Conservation (phyloP, 306 rosid genomes). For the Cicer chorassanicum region DNA sequence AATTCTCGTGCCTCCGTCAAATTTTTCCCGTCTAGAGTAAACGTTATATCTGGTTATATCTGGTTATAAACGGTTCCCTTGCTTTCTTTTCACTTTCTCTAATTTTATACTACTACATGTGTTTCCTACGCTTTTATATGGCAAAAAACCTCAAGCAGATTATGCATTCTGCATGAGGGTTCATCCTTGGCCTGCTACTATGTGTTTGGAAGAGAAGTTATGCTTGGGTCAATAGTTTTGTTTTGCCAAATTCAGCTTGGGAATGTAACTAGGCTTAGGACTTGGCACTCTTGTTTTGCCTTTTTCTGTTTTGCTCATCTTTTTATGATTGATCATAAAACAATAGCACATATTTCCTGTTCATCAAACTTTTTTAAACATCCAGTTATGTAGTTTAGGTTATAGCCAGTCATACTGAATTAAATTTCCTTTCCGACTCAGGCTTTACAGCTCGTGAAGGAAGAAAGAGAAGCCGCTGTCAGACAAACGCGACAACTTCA, state of each 20-base stretch:
- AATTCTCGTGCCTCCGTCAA: slow-evolving; percentile 6
- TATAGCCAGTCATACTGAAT: slow-evolving; percentile 5
- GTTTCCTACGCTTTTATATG: neutral
- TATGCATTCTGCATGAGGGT: slow-evolving; percentile 8
- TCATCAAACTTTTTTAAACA: slow-evolving; percentile 19
- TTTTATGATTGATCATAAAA: neutral
- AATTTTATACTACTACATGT: slow-evolving; percentile 7
- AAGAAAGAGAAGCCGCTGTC: slow-evolving; percentile 79
- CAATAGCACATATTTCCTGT: neutral
- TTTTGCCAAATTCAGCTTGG: neutral
- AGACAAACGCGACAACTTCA: slow-evolving; percentile 79
- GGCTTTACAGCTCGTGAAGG: slow-evolving; percentile 68
- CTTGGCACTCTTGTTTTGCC: neutral
- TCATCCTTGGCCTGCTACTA: slow-evolving; percentile 7
- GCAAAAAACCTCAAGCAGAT: slow-evolving; percentile 19
- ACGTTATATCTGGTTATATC: too few relatives aligned
- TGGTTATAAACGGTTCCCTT: slow-evolving; percentile 7
- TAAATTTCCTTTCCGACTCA: slow-evolving; percentile 48
- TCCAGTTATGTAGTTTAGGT: slow-evolving; percentile 23
- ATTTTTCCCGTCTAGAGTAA: slow-evolving; percentile 18
- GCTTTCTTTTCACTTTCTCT: slow-evolving; percentile 1
- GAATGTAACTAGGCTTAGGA: neutral
- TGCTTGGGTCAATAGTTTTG: slow-evolving; percentile 14
- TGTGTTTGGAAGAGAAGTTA: slow-evolving; percentile 2
- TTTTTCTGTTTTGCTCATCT: neutral